These are phyloP conservation scores for Hordeum pubiflorum DNA, from an alignment of 202 grass and related monocot species.

Conservation along the genomic window DNA sequence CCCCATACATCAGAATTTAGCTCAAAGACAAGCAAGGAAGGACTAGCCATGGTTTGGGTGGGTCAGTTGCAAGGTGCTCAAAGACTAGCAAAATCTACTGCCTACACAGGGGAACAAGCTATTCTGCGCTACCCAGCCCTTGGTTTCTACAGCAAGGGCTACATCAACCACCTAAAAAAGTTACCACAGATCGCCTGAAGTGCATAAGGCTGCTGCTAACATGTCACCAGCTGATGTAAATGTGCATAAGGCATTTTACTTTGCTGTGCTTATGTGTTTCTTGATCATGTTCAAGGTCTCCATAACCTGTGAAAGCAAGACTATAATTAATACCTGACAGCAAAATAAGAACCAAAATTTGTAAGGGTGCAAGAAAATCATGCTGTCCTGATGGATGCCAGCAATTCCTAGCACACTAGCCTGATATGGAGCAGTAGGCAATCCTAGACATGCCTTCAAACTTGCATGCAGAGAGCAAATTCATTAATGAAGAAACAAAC, in stretches of 20 bases:
- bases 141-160: slow-evolving; percentile 13
- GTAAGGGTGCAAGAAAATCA: neutral
- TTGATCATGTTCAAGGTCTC: slow-evolving; percentile 56
- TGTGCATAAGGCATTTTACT: slow-evolving; percentile 13
- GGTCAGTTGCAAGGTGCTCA: slow-evolving; percentile 29
- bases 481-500: neutral
- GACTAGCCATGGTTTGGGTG: slow-evolving; percentile 14
- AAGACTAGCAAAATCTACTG: neutral
- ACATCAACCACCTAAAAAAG: neutral
- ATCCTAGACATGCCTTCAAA: neutral
- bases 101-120: slow-evolving; percentile 21
- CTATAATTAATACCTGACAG: neutral
- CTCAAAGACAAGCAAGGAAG: slow-evolving; percentile 4
- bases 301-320: slow-evolving; percentile 40
- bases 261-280: slow-evolving; percentile 43
- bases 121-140: slow-evolving; percentile 23
- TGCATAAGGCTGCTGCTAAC: neutral
- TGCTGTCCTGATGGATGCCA: neutral
- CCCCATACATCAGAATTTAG: neutral
- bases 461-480: neutral
- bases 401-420: too few species aligned
- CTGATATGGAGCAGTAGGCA: neutral
- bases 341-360: neutral
- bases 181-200: neutral
- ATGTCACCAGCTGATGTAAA: neutral